phyloP scores from a whole-genome alignment of 2,329 filamentous ascomycete genomes.

The Hymenoscyphus albidus region DNA sequence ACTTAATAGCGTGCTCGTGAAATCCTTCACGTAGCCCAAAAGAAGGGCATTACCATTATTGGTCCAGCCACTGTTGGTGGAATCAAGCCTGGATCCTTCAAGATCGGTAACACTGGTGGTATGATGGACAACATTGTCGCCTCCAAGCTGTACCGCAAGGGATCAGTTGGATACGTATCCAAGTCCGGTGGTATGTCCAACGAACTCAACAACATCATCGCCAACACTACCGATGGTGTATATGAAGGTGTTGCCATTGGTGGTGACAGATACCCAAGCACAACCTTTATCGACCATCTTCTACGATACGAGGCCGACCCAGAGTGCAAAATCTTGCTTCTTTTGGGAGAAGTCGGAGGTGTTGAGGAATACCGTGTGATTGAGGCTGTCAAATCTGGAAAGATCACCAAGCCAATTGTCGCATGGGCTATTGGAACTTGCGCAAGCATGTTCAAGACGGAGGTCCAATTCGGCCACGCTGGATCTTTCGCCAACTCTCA shows the following conservation, averaged over 20 bases:
- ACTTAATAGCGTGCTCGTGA: conserved; percentile 78
- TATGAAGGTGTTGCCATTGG: conserved; percentile 99
- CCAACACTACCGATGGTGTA: conserved; percentile 94
- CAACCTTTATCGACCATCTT: conserved; percentile 98
- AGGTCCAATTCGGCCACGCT: conserved; percentile 98
- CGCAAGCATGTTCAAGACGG: conserved; percentile 99
- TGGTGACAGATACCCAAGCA: conserved; percentile 97
- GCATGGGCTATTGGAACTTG: conserved; percentile 99
- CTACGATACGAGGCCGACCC: conserved; percentile 95
- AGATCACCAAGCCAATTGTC: conserved; percentile 97
- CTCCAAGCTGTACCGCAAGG: conserved; percentile 99
- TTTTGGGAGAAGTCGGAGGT: conserved; percentile 98
- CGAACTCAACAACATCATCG: conserved; percentile 99
- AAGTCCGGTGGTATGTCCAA: conserved; percentile 99
- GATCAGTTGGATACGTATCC: conserved; percentile 98
- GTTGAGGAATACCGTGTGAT: conserved; percentile 99
- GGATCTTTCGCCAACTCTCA: conserved; percentile 99
- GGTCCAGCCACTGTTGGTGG: conserved; percentile 97
- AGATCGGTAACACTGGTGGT: conserved; percentile 99
- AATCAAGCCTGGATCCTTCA: conserved; percentile 99
- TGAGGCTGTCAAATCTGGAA: conserved; percentile 89
- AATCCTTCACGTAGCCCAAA: conserved; percentile 91
- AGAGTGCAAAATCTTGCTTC: conserved; percentile 92
- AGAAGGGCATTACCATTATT: conserved; percentile 99
- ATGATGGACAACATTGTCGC: conserved; percentile 99